These are phyloP conservation scores for Sordariomycetes sp. DNA, from an alignment of 2,329 filamentous ascomycete species.

Conservation along the genomic window DNA sequence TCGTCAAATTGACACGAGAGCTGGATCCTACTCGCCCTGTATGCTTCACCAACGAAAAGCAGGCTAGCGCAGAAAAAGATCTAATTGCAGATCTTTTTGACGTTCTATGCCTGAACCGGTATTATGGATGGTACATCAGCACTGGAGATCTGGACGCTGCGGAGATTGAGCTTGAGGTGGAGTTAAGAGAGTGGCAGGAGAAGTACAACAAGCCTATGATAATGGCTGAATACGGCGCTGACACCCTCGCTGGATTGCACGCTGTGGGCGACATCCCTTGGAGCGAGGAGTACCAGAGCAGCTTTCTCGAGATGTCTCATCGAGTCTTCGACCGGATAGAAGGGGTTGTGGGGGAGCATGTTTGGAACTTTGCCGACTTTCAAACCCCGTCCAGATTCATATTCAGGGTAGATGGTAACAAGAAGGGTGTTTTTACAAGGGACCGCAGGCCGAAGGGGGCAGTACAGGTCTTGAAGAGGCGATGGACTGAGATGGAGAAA, in stretches of 20 bases:
- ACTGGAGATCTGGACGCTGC: conserved; percentile 13
- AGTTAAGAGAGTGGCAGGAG: conserved; percentile 12
- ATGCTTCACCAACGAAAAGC: conserved; percentile 13
- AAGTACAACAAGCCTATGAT: conserved; percentile 18
- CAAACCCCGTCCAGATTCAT: conserved; percentile 10
- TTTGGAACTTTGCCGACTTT: conserved; percentile 17
- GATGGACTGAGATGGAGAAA: conserved; percentile 8
- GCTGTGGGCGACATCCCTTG: conserved; percentile 13
- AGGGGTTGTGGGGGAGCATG: conserved; percentile 16
- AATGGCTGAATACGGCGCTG: conserved; percentile 18
- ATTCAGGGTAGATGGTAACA: conserved; percentile 13
- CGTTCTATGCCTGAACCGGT: conserved; percentile 16
- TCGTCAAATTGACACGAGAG: conserved; percentile 10
- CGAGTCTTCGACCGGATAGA: conserved; percentile 17
- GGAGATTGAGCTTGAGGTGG: conserved; percentile 11
- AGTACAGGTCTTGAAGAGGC: conserved; percentile 7
- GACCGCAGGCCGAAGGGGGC: conserved; percentile 12
- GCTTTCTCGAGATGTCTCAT: conserved; percentile 16
- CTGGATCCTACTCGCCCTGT: conserved; percentile 16
- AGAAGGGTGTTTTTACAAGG: conserved; percentile 15
- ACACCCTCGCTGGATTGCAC: conserved; percentile 17
- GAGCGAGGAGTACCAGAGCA: conserved; percentile 18
- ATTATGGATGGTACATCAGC: conserved; percentile 17
- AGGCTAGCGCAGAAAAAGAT: conserved; percentile 8
- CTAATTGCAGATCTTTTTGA: conserved; percentile 15